phyloP scores from a whole-genome alignment of 1,284 basidiomycete genomes.

The Malassezia brasiliensis region DNA sequence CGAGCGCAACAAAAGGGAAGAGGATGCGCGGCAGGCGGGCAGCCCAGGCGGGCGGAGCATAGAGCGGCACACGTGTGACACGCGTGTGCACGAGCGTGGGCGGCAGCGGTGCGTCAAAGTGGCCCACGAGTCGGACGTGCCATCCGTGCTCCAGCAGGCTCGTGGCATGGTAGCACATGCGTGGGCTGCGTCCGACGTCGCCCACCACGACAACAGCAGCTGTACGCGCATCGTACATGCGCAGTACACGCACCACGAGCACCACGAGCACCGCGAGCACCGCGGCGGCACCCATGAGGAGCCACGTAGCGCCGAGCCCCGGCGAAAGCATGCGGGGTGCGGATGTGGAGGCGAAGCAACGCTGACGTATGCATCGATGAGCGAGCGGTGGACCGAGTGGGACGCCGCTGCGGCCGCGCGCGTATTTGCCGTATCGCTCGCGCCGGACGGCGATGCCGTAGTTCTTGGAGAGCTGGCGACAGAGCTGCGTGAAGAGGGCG shows the following conservation, averaged over 20 bases:
- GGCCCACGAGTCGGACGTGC: conserved; percentile 73
- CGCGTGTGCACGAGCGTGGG: conserved; percentile 10
- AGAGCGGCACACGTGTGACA: neutral
- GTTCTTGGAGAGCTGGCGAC: conserved; percentile 52
- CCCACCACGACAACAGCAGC: conserved; percentile 85
- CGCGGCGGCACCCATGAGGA: neutral
- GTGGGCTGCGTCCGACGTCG: conserved; percentile 85
- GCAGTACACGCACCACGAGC: neutral
- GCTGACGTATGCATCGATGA: conserved; percentile 1
- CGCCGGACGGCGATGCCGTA: neutral
- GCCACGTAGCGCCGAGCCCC: neutral
- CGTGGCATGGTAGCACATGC: conserved; percentile 97
- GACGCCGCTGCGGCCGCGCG: conserved; percentile 1
- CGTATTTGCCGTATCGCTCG: conserved; percentile 2
- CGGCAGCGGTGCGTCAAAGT: conserved; percentile 50
- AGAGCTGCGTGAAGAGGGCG: conserved; percentile 61
- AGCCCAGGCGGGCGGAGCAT: neutral
- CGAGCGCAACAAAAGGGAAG: conserved; percentile 67
- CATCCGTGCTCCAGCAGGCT: conserved; percentile 75
- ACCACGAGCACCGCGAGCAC: neutral
- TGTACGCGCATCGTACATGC: neutral
- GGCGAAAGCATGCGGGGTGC: neutral
- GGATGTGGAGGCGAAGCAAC: neutral
- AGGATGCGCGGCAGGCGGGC: conserved; percentile 54
- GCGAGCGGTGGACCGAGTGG: conserved; percentile 5